Percentiles rank a stretch among this genome's conserved stretches.
Conservation (phyloP, 2,329 filamentous ascomycete species). For the Tolypocladium cylindrosporum region DNA sequence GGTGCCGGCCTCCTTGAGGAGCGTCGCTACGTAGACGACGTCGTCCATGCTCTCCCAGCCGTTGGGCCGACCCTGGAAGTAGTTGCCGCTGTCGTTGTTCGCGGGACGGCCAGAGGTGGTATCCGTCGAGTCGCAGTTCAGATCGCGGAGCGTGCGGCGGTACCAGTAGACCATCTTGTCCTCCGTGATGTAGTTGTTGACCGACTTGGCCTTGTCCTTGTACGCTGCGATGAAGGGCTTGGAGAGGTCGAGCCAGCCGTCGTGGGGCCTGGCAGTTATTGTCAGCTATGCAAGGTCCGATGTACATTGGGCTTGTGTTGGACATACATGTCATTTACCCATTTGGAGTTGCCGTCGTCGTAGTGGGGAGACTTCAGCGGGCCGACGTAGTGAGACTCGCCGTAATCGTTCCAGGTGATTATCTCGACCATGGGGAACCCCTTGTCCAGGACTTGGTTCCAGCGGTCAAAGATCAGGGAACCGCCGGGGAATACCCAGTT, state of each 20-base stretch:
- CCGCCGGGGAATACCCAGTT: conserved; percentile 51
- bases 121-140: conserved; percentile 42
- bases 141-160: conserved; percentile 33
- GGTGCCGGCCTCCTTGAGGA: conserved; percentile 33
- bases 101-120: conserved; percentile 31
- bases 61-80: conserved; percentile 39
- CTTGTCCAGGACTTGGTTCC: conserved; percentile 35
- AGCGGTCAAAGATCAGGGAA: conserved; percentile 47
- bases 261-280: conserved; percentile 18
- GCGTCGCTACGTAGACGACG: conserved; percentile 40
- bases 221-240: conserved; percentile 43
- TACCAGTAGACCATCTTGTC: conserved; percentile 48
- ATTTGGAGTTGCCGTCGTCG: conserved; percentile 35
- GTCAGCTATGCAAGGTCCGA: too few relatives aligned
- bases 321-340: conserved; percentile 33
- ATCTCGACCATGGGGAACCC: conserved; percentile 37
- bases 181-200: conserved; percentile 30
- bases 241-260: conserved; percentile 42
- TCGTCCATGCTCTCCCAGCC: conserved; percentile 39
- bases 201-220: conserved; percentile 31
- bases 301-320: too few relatives aligned
- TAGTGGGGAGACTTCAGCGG: conserved; percentile 32
- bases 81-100: conserved; percentile 38
- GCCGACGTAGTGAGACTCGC: conserved; percentile 45
- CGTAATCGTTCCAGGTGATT: conserved; percentile 39